These are phyloP conservation scores for Aureobasidium sp. DNA, from an alignment of 2,329 filamentous ascomycete species.

Conservation along the genomic window DNA sequence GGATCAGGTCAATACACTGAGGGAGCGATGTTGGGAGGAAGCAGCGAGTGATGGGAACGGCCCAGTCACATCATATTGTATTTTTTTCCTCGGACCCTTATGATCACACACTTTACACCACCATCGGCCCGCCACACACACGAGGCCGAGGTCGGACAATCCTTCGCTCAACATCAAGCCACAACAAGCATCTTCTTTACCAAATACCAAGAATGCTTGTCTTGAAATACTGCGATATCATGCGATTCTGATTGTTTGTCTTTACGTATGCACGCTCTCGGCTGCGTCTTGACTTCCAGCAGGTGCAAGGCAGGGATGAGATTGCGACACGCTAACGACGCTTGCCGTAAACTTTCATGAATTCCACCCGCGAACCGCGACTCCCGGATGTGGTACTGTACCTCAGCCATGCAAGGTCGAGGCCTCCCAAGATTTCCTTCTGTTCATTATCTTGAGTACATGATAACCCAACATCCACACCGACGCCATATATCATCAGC, in stretches of 20 bases:
- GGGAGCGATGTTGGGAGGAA: neutral
- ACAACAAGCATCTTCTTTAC: neutral
- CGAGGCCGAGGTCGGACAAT: conserved; percentile 3
- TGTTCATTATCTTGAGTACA: neutral
- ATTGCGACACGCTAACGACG: neutral
- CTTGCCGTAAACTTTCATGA: neutral
- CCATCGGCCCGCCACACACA: neutral
- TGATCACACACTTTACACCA: neutral
- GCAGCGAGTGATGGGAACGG: conserved; percentile 3
- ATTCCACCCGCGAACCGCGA: neutral
- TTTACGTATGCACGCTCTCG: no score
- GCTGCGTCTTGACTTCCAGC: neutral
- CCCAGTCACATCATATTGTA: conserved; percentile 6
- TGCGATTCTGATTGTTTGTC: neutral
- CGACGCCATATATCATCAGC: neutral
- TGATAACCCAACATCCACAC: neutral
- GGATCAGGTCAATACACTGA: neutral
- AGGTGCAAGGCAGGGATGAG: neutral
- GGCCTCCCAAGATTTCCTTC: neutral
- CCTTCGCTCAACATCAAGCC: conserved; percentile 2
- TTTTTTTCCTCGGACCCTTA: conserved; percentile 4
- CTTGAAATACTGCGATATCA: neutral
- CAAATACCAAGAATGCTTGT: neutral
- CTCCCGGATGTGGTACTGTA: neutral
- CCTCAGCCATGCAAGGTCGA: neutral